Evolutionary conservation across 2,329 filamentous ascomycete species (phyloP), one percentile per base, ranked within the genome.

Genomic region (Pseudocercospora fijiensis): DNA sequence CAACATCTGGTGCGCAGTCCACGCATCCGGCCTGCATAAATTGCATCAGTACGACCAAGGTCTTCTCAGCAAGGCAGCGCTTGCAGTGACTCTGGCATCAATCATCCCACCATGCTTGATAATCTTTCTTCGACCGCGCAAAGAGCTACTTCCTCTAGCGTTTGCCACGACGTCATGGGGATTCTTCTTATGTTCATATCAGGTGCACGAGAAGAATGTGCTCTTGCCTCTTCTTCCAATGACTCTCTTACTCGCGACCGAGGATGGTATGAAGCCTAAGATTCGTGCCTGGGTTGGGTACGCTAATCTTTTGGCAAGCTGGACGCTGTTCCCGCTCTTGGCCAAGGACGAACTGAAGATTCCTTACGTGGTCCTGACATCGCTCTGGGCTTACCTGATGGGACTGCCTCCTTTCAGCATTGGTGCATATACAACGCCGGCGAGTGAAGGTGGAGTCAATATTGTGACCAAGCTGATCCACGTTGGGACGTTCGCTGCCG

Each of bases 131-230:
- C 88, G 88, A 57, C 95, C 95, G 0, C 85, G 86, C 55, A 93
- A 89, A 71, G 85, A 88, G 47, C 82, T 95, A 4, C 79, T 98
- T 13, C 92, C 92, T 0, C 84, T 91, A 37, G 91, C 91, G 0
- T 86, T 98, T 63, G 89, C 93, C 1, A 85, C 90, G 1, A 92
- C 91, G 0, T 90, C 93, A 1, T 99, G 95, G 95, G 94, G 90
- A 0, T 99, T 99, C 82, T 99, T 98, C 76, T 82, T 99, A 16
- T 98, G 96, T 80, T 96, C 92, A 72, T 99, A 96, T 76, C 95
- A 99, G 75, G 96, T 99, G 0, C 95, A 99, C 73, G 95, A 99
- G 80, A 99, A 99, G 84, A 97, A 93, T 69, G 92, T 96, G 0
- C 82, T 99, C 4, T 85, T 99, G 2, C 96, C 95, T 0, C 82